Base-by-base conservation (phyloP, 148 eudicot genomes). In the Diospyros kaki region DNA sequence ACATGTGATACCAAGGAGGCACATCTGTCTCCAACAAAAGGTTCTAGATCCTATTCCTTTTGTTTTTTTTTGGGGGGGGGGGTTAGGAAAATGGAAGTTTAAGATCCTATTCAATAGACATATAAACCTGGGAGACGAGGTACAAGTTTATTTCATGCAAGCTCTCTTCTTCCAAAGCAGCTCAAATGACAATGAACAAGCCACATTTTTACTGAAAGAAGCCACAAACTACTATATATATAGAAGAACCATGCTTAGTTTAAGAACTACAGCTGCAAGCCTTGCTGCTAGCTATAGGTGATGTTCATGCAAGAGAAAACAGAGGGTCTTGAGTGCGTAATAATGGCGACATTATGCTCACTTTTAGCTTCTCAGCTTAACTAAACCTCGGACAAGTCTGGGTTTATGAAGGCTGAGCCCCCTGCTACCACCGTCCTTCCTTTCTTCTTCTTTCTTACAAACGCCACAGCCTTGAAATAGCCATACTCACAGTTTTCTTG, bases 401-500 rank as follows among this genome's bases (percentile, higher is more conserved):
- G 69, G 11, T 12, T 17, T 17, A 4, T 66, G 56, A 52, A 70
- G 44, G 38, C 62, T 12, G 40, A 2, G 43, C 15, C 63, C 53
- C 52, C 77, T n/a, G 53, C 18, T 6, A n/a, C 53, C 52, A 74
- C 77, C 41, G 53, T 38, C 64, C 11, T 28, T 48, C 1, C 43
- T 59, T 76, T 38, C n/a, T 44, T 70, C 17, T 61, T 50, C 15
- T 50, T 65, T 55, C 40, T 68, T 76, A 53, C 72, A 18, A 40
- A 13, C 17, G 66, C 18, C 17, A 45, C 68, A 61, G 28, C 52
- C 66, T 70, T 9, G 68, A 56, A 4, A 61, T 51, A 13, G 62
- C 69, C 41, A 6, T 42, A 4, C 68, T 18, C n/a, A 76, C 59
- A 43, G 50, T 15, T 52, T 50, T 1, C 48, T 59, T 41, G 69